A percentile compares a stretch with the other conserved stretches of the same genome.
phyloP scores from a whole-genome alignment of 148 eudicot species.

The Nepenthes mirabilis region DNA sequence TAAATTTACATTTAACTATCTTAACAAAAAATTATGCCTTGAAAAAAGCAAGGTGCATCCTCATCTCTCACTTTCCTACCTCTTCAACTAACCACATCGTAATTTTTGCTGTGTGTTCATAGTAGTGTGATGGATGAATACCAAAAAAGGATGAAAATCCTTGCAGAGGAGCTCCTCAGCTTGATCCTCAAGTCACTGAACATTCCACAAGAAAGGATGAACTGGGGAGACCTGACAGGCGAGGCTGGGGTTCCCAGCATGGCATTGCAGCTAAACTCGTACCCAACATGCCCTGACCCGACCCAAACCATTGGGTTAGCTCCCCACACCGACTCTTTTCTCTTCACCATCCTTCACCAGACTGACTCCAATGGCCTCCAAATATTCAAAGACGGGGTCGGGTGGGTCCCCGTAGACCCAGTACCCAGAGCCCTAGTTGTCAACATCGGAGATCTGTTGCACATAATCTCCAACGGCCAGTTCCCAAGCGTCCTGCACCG shows the following conservation, averaged over 20 bases:
- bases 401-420: slow-evolving; percentile 18
- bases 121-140: slow-evolving; percentile 22
- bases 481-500: slow-evolving; percentile 14
- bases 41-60: too few relatives aligned
- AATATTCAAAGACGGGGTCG: slow-evolving; percentile 1
- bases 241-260: neutral
- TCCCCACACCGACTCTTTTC: slow-evolving; percentile 25
- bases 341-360: slow-evolving; percentile 18
- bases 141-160: slow-evolving; percentile 9
- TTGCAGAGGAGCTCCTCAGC: slow-evolving; percentile 8
- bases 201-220: slow-evolving; percentile 7
- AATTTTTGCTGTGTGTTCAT: too few relatives aligned
- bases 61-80: too few relatives aligned
- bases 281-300: slow-evolving; percentile 27
- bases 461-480: slow-evolving; percentile 18
- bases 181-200: slow-evolving; percentile 12
- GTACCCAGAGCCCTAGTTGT: slow-evolving; percentile 14
- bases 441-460: slow-evolving; percentile 23
- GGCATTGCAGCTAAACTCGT: slow-evolving; percentile 21
- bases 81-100: too few relatives aligned
- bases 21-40: too few relatives aligned
- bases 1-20: too few relatives aligned
- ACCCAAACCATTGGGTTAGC: slow-evolving; percentile 21
- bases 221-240: slow-evolving; percentile 13
- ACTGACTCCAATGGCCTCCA: slow-evolving; percentile 20